Evolutionary conservation across 495 filamentous ascomycete genomes (phyloP).

Genomic region (Aspergillus saccharolyticus): DNA sequence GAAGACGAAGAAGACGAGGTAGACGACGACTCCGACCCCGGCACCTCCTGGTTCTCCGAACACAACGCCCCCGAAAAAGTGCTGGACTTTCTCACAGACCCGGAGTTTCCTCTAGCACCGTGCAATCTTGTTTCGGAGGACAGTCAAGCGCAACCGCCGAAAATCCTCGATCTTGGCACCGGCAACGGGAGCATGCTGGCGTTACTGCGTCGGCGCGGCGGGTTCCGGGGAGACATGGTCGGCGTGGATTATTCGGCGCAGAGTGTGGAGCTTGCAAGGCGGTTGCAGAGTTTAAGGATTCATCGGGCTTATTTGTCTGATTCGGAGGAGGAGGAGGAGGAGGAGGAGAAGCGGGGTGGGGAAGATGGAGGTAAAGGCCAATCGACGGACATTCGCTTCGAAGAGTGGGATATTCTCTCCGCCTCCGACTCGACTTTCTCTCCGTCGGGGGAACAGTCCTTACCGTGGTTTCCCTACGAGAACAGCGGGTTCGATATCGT

Average conservation of each 20-base stretch:
- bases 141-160: slow-evolving; percentile 17
- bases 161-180: slow-evolving; percentile 75
- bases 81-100: slow-evolving; percentile 36
- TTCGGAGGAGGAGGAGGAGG: slow-evolving; percentile 25
- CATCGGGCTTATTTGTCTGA: slow-evolving; percentile 39
- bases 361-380: slow-evolving; percentile 12
- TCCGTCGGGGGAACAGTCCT: too few species aligned
- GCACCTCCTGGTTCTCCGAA: slow-evolving; percentile 51
- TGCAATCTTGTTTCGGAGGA: too few species aligned
- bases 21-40: slow-evolving; percentile 43
- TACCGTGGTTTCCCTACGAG: slow-evolving; percentile 30
- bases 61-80: slow-evolving; percentile 48
- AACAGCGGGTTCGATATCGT: slow-evolving; percentile 71
- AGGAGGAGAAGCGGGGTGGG: slow-evolving; percentile 12
- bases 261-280: slow-evolving; percentile 66
- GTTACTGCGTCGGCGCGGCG: slow-evolving; percentile 56
- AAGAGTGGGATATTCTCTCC: slow-evolving; percentile 69
- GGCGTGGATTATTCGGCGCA: slow-evolving; percentile 81
- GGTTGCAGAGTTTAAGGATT: slow-evolving; percentile 36
- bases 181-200: slow-evolving; percentile 91
- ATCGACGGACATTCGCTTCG: slow-evolving; percentile 50
- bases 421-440: background rate
- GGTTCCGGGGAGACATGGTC: slow-evolving; percentile 58
- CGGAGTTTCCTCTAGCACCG: slow-evolving; percentile 34
- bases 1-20: slow-evolving; percentile 14